phyloP scores from a whole-genome alignment of 495 filamentous ascomycete genomes.

The Platismatia glauca region DNA sequence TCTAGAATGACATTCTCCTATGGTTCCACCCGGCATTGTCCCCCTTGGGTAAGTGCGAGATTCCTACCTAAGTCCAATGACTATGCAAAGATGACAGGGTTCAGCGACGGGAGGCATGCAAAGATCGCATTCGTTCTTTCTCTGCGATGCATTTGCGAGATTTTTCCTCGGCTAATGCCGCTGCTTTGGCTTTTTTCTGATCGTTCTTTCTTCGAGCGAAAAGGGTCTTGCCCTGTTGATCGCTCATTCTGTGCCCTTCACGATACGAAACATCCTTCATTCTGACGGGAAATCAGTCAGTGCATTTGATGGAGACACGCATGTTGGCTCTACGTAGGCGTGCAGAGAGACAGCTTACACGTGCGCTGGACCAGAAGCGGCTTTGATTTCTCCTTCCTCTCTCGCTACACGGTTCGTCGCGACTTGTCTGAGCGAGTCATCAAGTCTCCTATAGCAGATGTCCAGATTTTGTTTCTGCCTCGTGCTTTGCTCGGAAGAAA shows the following conservation, averaged over 20 bases:
- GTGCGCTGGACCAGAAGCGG: not conserved
- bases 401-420: not conserved
- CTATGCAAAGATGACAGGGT: not conserved
- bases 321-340: not conserved
- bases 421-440: not conserved
- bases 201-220: not conserved
- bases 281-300: not conserved
- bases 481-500: not conserved
- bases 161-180: not conserved
- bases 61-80: not conserved
- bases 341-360: not conserved
- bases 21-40: not conserved
- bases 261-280: not conserved
- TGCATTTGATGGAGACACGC: not conserved
- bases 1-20: not conserved
- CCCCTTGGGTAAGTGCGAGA: not conserved
- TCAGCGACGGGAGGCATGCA: not conserved
- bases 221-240: not conserved
- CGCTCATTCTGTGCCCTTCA: not conserved
- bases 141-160: not conserved
- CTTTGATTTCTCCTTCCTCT: not conserved
- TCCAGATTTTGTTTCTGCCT: not conserved
- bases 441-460: not conserved
- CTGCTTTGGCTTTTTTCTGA: not conserved
- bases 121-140: not conserved